Evolutionary conservation across 106 monocot species (phyloP), one percentile per base, ranked within the genome.

Genomic region (Gastrodia elata): DNA sequence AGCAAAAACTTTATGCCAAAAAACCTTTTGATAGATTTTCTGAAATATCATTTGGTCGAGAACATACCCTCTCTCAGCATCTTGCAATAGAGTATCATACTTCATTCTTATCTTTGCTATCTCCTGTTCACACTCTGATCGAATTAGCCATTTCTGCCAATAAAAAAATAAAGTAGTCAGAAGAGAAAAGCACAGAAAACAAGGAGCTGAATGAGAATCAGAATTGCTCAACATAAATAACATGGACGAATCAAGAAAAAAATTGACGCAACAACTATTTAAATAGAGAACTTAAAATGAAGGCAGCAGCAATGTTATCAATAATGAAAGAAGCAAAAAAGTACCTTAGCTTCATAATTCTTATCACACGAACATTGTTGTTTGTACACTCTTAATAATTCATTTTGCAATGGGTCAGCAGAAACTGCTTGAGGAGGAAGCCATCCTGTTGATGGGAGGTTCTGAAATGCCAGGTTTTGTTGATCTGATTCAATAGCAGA

Each of bases 391-490:
- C 84, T 91, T 14, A 39, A 28, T 38, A 91, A 65, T 70, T 94
- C 94, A 79, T 86, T 91, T 46, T 81, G 81, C 42, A 94, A 65
- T 15, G 88, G 88, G 28, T 94, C 91, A 49, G 71, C 28, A 57
- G 68, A 49, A 74, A 85, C 16, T 11, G 75, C 82, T 72, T 82
- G 82, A 59, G 61, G 52, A 20, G 82, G 80, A 48, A 84, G 44
- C 41, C 81, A 77, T 2, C 57, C 70, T 30, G 71, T 16, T 42
- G 81, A 61, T 6, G 76, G 75, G 73, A 81, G 76, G 15, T 74
- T 70, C 22, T 80, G 75, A 0, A 22, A 20, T 15, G 71, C 37
- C 18, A 13, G 65, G 42, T 24, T 71, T 65, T 25, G 67, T 20
- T 34, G 38, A 25, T 77, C 76, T 75, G 39, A 24, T 33, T 61